phyloP scores from a whole-genome alignment of 2,329 filamentous ascomycete species.

The Penicillium brevicompactum region DNA sequence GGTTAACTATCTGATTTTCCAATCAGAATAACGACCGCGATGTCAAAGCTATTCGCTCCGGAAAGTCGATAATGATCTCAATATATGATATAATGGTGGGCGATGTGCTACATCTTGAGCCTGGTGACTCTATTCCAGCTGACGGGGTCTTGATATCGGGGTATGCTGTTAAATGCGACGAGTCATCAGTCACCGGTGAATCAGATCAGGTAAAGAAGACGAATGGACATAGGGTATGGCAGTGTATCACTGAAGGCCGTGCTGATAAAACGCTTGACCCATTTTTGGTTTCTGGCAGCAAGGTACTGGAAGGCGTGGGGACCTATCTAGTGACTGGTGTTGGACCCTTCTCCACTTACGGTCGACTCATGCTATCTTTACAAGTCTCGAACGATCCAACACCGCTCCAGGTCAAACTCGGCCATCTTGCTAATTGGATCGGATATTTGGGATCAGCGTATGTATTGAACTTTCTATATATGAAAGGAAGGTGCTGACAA shows the following conservation, averaged over 20 bases:
- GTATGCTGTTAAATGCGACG: conserved; percentile 69
- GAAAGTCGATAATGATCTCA: conserved; percentile 64
- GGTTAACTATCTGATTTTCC: conserved; percentile 16
- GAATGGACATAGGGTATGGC: conserved; percentile 60
- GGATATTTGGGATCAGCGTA: conserved; percentile 72
- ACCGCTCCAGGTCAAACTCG: conserved; percentile 74
- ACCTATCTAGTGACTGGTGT: conserved; percentile 75
- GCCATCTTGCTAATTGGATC: conserved; percentile 74
- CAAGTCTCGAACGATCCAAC: conserved; percentile 75
- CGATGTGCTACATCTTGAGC: conserved; percentile 68
- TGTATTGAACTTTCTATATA: conserved; percentile 5
- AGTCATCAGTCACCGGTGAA: conserved; percentile 73
- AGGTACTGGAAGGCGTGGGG: conserved; percentile 75
- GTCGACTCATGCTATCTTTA: conserved; percentile 72
- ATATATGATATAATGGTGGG: conserved; percentile 70
- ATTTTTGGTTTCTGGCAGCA: conserved; percentile 79
- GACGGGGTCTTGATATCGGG: conserved; percentile 71
- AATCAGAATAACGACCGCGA: conserved; percentile 62
- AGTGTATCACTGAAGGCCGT: conserved; percentile 55
- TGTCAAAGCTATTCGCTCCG: conserved; percentile 68
- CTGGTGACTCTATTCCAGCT: conserved; percentile 70
- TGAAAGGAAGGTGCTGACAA: conserved; percentile 10
- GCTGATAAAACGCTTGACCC: conserved; percentile 62
- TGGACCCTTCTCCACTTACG: conserved; percentile 72
- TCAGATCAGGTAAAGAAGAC: conserved; percentile 72